A percentile compares a stretch with the other conserved stretches of the same genome.
phyloP scores from a whole-genome alignment of 2,329 filamentous ascomycete species.

The Penicillium sclerotiorum region DNA sequence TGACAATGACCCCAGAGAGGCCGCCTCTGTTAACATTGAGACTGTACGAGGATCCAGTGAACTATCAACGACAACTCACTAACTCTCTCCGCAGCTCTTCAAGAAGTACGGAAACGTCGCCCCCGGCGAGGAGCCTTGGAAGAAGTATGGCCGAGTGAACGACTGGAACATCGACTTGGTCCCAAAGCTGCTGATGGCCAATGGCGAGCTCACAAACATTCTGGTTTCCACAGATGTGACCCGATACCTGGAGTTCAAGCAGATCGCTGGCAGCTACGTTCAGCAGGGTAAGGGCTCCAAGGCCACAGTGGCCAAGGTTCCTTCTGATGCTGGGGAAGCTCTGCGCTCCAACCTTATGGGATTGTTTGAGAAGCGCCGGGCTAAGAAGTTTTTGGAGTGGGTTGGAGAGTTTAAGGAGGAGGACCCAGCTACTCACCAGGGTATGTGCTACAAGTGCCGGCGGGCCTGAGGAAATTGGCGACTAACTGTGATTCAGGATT shows the following conservation, averaged over 20 bases:
- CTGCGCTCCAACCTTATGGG: conserved; percentile 94
- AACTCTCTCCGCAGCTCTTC: conserved; percentile 71
- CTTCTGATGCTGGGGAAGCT: conserved; percentile 87
- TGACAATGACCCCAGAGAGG: conserved; percentile 65
- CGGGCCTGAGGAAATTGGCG: background rate
- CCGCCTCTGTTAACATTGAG: conserved; percentile 95
- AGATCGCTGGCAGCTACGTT: conserved; percentile 94
- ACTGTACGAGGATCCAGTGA: conserved; percentile 59
- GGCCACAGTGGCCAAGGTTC: conserved; percentile 94
- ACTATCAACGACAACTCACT: conserved; percentile 20
- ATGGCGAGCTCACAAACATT: conserved; percentile 97
- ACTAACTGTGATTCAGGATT: conserved; percentile 61
- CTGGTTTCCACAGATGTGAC: conserved; percentile 93
- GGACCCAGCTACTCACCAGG: conserved; percentile 85
- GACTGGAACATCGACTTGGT: conserved; percentile 99
- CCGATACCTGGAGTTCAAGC: conserved; percentile 87
- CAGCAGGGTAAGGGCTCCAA: conserved; percentile 82
- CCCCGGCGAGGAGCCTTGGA: conserved; percentile 87
- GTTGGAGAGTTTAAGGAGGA: conserved; percentile 81
- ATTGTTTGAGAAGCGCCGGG: conserved; percentile 94
- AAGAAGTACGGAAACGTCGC: conserved; percentile 89
- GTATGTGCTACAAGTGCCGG: conserved; percentile 53
- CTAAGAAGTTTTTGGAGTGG: conserved; percentile 97
- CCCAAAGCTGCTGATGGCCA: conserved; percentile 97
- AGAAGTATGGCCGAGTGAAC: conserved; percentile 93